Percentiles rank a stretch among this genome's conserved stretches.
Conservation (phyloP, 257 asterid species). For the Verbena officinalis region DNA sequence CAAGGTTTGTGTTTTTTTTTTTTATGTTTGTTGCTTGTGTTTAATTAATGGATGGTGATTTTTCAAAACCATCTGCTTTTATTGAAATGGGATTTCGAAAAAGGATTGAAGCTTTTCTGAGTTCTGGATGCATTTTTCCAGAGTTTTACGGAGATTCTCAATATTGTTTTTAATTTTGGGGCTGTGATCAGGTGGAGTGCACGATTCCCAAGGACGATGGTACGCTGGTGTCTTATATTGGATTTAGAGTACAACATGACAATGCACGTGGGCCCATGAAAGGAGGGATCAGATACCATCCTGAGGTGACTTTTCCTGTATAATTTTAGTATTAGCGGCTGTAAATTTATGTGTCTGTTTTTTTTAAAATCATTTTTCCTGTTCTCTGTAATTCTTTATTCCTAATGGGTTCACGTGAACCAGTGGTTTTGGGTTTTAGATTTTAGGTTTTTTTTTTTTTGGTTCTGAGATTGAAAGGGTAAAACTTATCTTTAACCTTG, state of each 20-base stretch:
- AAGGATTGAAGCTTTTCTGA: slow-evolving; percentile 15
- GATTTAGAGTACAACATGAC: slow-evolving; percentile 84
- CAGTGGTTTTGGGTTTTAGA: not conserved
- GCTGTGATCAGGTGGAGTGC: slow-evolving; percentile 68
- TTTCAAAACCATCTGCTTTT: not conserved
- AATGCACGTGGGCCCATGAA: slow-evolving; percentile 87
- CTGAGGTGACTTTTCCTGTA: slow-evolving; percentile 48
- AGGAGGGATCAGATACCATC: slow-evolving; percentile 89
- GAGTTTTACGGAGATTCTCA: slow-evolving; percentile 5
- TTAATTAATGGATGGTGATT: not conserved
- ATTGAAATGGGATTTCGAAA: slow-evolving; percentile 2
- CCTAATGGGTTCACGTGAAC: not conserved
- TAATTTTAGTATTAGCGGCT: not conserved
- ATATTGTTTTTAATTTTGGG: not conserved
- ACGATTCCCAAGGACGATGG: slow-evolving; percentile 86
- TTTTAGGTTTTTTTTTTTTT: slow-evolving; percentile 2
- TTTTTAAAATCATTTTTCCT: not conserved
- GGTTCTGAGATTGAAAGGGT: too few relatives aligned
- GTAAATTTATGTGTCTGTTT: not conserved
- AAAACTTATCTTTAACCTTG: not conserved
- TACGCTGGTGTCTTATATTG: slow-evolving; percentile 62
- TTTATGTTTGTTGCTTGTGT: not conserved
- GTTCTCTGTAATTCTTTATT: not conserved
- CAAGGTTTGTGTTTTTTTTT: slow-evolving; percentile 40
- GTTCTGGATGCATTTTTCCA: not conserved